Percentiles rank a stretch among this genome's conserved stretches.
Evolutionary conservation across 1,284 basidiomycete species (phyloP).

Genomic region (Caloboletus firmus): DNA sequence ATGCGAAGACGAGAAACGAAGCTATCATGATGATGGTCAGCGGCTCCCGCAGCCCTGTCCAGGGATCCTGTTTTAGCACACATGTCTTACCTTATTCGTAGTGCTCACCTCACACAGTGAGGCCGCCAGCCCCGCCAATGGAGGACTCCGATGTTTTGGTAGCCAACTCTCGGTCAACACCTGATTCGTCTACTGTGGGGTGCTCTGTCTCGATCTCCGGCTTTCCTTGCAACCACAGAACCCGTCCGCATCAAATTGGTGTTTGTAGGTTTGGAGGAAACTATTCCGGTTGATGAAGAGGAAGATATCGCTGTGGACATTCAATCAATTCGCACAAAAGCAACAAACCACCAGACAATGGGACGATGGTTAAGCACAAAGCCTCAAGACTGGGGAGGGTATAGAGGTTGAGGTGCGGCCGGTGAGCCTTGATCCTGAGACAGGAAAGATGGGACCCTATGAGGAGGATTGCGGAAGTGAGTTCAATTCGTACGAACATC

Average conservation of each 20-base stretch:
- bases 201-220: slow-evolving; percentile 20
- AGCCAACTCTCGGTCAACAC: slow-evolving; percentile 20
- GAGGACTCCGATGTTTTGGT: slow-evolving; percentile 25
- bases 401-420: slow-evolving; percentile 20
- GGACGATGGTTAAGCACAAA: slow-evolving; percentile 4
- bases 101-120: slow-evolving; percentile 8
- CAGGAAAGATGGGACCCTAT: slow-evolving; percentile 15
- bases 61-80: background rate
- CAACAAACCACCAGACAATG: slow-evolving; percentile 13
- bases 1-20: background rate
- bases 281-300: background rate
- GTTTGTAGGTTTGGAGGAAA: slow-evolving; percentile 18
- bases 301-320: slow-evolving; percentile 13
- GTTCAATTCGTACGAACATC: background rate
- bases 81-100: background rate
- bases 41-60: background rate
- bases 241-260: slow-evolving; percentile 9
- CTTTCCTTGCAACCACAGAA: slow-evolving; percentile 5
- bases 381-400: slow-evolving; percentile 1
- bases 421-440: slow-evolving; percentile 9
- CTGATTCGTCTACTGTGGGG: slow-evolving; percentile 1
- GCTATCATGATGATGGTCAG: background rate
- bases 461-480: slow-evolving; percentile 23
- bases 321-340: slow-evolving; percentile 17
- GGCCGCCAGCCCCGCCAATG: slow-evolving; percentile 7